These are phyloP conservation scores for Pseudonitzschia delicatissima DNA, from an alignment of 108 stramenopile genomes.

Conservation along the genomic window DNA sequence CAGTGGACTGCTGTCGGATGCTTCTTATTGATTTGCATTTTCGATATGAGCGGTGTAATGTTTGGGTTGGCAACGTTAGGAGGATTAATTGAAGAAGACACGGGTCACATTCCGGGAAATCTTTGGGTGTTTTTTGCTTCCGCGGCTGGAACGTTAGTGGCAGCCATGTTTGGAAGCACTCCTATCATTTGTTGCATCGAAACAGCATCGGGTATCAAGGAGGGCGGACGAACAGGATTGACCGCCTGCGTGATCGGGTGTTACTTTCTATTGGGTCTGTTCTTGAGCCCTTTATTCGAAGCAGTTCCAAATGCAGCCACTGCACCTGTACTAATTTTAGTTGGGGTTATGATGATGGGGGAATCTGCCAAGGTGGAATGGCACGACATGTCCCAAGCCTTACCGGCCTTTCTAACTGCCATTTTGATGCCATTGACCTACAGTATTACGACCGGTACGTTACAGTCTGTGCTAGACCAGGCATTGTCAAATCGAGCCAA, in stretches of 20 bases:
- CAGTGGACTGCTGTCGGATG: too few species aligned
- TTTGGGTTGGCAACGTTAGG: conserved; percentile 52
- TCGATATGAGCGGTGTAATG: conserved; percentile 65
- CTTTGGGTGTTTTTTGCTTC: conserved; percentile 48
- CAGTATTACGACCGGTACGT: conserved; percentile 62
- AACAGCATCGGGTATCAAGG: conserved; percentile 52
- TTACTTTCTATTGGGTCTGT: conserved; percentile 43
- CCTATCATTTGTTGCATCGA: conserved; percentile 64
- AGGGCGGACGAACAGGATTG: conserved; percentile 63
- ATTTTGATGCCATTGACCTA: conserved; percentile 67
- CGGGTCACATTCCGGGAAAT: conserved; percentile 44
- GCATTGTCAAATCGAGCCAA: too few species aligned
- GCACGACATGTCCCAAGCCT: conserved; percentile 43
- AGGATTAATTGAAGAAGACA: conserved; percentile 29
- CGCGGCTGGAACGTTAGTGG: conserved; percentile 43
- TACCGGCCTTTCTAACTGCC: conserved; percentile 62
- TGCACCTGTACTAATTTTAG: conserved; percentile 50
- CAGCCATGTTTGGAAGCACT: conserved; percentile 39
- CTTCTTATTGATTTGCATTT: conserved; percentile 57
- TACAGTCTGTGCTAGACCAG: too few species aligned
- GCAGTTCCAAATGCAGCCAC: conserved; percentile 52
- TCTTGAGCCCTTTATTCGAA: conserved; percentile 55
- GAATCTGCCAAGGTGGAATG: conserved; percentile 50
- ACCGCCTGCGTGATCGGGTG: conserved; percentile 50
- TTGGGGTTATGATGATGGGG: conserved; percentile 58